phyloP scores from a whole-genome alignment of 148 eudicot genomes.

The Vaccinium corymbosum region DNA sequence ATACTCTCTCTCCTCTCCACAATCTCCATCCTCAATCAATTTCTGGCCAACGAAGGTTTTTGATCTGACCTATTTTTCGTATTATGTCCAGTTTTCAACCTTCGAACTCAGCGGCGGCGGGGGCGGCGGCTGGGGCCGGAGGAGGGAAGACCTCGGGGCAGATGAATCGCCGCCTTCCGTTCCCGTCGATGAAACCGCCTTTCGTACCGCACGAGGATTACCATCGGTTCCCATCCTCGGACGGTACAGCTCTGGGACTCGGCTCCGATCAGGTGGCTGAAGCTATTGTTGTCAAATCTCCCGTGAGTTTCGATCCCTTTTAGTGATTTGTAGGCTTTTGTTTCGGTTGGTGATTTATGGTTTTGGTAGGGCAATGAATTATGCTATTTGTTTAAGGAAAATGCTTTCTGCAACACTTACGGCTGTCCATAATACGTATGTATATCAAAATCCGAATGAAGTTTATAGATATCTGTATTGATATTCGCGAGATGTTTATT shows the following conservation, averaged over 20 bases:
- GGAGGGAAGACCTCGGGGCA: conserved; percentile 25
- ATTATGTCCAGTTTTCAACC: conserved; percentile 36
- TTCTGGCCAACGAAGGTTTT: background rate
- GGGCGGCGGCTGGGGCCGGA: conserved; percentile 21
- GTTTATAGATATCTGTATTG: no score
- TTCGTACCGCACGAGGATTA: conserved; percentile 48
- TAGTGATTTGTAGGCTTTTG: background rate
- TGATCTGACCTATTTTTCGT: background rate
- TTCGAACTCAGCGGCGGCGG: conserved; percentile 26
- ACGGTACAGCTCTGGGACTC: conserved; percentile 18
- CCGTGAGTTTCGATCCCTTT: conserved; percentile 38
- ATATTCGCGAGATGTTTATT: no score
- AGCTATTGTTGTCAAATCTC: conserved; percentile 63
- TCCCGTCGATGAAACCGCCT: conserved; percentile 67
- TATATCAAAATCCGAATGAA: no score
- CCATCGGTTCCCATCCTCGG: conserved; percentile 49
- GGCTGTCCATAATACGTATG: no score
- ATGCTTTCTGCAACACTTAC: no score
- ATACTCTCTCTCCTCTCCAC: conserved; percentile 10
- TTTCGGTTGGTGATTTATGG: conserved; percentile 10
- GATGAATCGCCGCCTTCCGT: conserved; percentile 48
- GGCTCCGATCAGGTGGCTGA: conserved; percentile 39
- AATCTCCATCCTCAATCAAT: background rate
- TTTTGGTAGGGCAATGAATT: conserved; percentile 9
- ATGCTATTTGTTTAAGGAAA: background rate